A percentile compares a stretch with the other conserved stretches of the same genome.
These are phyloP conservation scores for Globisporangium viniferum DNA, from an alignment of 352 stramenopile species.

Conservation along the genomic window DNA sequence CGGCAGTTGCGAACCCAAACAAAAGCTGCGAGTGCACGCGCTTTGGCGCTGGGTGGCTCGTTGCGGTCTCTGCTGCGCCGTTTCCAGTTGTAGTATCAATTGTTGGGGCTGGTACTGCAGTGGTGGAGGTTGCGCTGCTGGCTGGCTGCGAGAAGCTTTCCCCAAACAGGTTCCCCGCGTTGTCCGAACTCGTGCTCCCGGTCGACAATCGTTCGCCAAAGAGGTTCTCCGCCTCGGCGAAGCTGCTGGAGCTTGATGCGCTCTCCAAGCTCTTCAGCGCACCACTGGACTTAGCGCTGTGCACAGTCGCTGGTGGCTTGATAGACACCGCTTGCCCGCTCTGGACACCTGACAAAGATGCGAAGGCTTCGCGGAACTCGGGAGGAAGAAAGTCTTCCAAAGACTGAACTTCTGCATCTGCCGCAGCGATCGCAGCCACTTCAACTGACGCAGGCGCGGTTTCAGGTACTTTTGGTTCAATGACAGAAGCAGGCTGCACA, in stretches of 20 bases:
- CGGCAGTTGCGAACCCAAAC: slow-evolving; percentile 54
- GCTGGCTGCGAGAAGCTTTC: slow-evolving; percentile 20
- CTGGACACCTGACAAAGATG: neutral
- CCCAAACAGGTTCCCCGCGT: slow-evolving; percentile 53
- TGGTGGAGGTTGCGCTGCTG: neutral
- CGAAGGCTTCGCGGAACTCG: slow-evolving; percentile 14
- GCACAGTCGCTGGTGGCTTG: neutral
- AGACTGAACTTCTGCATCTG: neutral
- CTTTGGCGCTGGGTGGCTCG: neutral
- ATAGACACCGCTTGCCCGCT: neutral
- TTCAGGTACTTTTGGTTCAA: neutral
- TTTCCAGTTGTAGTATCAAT: no score
- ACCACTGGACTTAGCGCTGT: neutral
- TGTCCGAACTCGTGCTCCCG: slow-evolving; percentile 26
- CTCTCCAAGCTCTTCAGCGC: neutral
- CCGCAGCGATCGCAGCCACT: neutral
- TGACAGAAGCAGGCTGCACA: neutral
- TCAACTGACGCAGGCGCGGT: neutral
- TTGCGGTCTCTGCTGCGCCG: neutral
- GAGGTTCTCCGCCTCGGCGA: slow-evolving; percentile 16
- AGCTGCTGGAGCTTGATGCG: neutral
- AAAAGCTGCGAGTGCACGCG: slow-evolving; percentile 33
- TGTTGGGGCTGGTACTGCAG: neutral
- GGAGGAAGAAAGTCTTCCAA: slow-evolving; percentile 2
- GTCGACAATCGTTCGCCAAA: slow-evolving; percentile 21